phyloP scores from a whole-genome alignment of 1,284 basidiomycete species.

The Cryptococcus neoformans region DNA sequence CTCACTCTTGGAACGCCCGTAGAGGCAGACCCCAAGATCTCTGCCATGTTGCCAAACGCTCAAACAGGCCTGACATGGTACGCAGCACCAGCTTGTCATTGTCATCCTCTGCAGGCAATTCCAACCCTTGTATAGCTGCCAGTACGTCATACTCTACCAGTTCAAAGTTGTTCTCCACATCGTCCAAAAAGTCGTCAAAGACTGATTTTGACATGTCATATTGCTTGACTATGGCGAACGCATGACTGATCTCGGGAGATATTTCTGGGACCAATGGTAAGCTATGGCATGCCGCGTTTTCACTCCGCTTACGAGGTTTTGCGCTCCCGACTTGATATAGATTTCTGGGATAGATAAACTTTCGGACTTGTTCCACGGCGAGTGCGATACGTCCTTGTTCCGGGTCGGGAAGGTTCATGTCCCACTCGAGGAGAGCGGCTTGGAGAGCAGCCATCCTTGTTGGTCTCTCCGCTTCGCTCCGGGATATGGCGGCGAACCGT shows the following conservation, averaged over 20 bases:
- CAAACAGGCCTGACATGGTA: conserved; percentile 37
- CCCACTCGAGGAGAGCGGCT: too few relatives aligned
- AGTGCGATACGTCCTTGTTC: too few relatives aligned
- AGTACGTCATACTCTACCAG: background rate
- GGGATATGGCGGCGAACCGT: too few relatives aligned
- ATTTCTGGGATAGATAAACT: too few relatives aligned
- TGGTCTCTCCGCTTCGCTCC: too few relatives aligned
- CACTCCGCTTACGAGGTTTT: too few relatives aligned
- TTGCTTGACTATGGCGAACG: background rate
- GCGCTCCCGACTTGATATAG: too few relatives aligned
- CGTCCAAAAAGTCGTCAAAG: background rate
- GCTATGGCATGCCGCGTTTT: too few relatives aligned
- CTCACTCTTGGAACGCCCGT: conserved; percentile 38
- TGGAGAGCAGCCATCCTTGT: too few relatives aligned
- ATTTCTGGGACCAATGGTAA: too few relatives aligned
- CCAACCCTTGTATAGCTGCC: background rate
- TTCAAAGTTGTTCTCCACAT: background rate
- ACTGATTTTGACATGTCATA: background rate
- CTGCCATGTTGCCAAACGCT: conserved; percentile 43
- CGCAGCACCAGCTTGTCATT: background rate
- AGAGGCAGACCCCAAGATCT: conserved; percentile 1
- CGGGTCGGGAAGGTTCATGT: too few relatives aligned
- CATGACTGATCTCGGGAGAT: background rate
- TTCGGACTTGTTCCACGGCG: too few relatives aligned
- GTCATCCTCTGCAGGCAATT: background rate